Evolutionary conservation across 345 rosid genomes (phyloP), one percentile per base, ranked within the genome.

Genomic region (Microthlaspi erraticum): DNA sequence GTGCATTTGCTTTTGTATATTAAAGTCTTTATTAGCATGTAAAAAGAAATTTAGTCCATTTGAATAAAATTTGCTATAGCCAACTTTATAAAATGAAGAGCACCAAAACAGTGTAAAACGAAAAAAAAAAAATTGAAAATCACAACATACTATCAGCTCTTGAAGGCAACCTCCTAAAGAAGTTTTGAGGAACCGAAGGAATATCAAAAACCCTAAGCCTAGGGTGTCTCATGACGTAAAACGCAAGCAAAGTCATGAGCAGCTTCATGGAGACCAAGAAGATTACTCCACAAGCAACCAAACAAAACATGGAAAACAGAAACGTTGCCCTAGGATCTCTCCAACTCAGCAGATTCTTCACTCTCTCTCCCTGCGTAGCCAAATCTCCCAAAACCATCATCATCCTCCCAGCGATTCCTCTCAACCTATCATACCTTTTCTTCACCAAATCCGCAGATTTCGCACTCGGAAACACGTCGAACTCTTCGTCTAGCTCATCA

Each of bases 291-390:
- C 84, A 84, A 74, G 88, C 79, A 32, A 84, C 43, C 64, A 84
- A 64, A 71, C 88, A 84, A 69, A 81, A 84, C 45, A 83, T 49
- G 4, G 79, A 79, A 42, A 84, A 86, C 59, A 86, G 64, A 19
- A 81, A 78, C 5, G 87, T 84, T 9, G 88, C 88, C 60, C 88
- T 78, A 7, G 91, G 88, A 75, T 86, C 88, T 56, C 91, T 79
- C 91, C 91, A 86, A 69, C 88, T 86, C 58, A 86, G 83, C 64
- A 86, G 26, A 41, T 80, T 77, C 72, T 79, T 85, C 18, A 86
- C 68, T 60, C 88, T 83, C 71, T 86, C 91, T 48, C 91, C 91
- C 66, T 86, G 91, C 6, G 88, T 82, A 29, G 91, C 91, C 52
- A 75, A 69, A 58, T 75, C 75, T 2, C 79, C 75, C 12, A 69